Evolutionary conservation across 257 asterid genomes (phyloP), one percentile per base, ranked within the genome.

Genomic region (Plantago ovata): DNA sequence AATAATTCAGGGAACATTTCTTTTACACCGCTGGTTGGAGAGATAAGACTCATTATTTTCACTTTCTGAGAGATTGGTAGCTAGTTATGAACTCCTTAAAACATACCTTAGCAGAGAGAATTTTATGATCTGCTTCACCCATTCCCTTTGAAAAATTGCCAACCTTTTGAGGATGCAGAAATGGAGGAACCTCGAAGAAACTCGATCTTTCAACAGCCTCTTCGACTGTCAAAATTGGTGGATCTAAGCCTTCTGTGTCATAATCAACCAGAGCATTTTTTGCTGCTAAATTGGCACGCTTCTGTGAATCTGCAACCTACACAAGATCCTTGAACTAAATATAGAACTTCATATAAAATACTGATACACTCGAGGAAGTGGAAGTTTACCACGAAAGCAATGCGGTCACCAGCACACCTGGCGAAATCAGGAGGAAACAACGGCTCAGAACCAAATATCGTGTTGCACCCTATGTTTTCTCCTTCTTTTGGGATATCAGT

Each of bases 121-220:
- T 78, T 65, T 64, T 81, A 66, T 83, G 76, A 68, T 85, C 85
- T 56, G 95, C 88, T 72, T 83, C 85, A 53, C 77, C 88, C 95
- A 85, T 80, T 64, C 92, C 92, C 71, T 78, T 69, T 1, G 79
- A 56, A 68, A 80, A 80, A 73, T 85, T 85, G 20, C 95, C 95
- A 58, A 85, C 77, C 44, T 65, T 57, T 45, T 46, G 43, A 14
- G 89, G 92, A 50, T 38, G 15, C 15, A 75, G 0, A 48, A 13
- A 16, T 20, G 83, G 66, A 33, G 89, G 89, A 56, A 72, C 70
- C 8, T 83, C 86, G 45, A 76, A 59, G 64, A 78, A 82, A 62
- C 95, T 82, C 45, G 92, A 72, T 51, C 64, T 67, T 50, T 71
- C 63, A 53, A 85, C 83, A 38, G 92, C 92, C 53, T 85, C 89